These are phyloP conservation scores for Jacaranda copaia DNA, from an alignment of 257 asterid species.

Conservation along the genomic window DNA sequence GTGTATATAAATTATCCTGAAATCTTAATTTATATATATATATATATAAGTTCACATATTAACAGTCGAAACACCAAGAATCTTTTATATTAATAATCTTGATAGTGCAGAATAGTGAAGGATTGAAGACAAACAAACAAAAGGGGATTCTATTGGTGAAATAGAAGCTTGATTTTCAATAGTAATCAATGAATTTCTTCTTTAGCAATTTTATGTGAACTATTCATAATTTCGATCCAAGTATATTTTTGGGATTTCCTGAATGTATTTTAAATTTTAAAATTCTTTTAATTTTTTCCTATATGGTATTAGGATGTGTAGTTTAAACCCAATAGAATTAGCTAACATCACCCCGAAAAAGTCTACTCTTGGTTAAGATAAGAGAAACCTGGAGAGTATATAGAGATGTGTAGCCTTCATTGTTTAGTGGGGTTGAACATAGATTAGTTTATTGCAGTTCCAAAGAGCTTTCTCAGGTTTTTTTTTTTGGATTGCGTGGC, in stretches of 20 bases:
- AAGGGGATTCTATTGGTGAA: background rate
- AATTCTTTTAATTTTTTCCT: too few species aligned
- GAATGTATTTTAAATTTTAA: too few species aligned
- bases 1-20: background rate
- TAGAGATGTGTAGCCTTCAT: too few species aligned
- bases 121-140: background rate
- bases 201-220: too few species aligned
- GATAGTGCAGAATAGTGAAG: background rate
- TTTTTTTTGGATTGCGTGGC: background rate
- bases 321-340: too few species aligned
- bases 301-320: too few species aligned
- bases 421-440: background rate
- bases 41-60: background rate
- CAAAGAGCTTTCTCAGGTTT: slow-evolving; percentile 1
- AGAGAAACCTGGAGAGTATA: too few species aligned
- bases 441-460: background rate
- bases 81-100: background rate
- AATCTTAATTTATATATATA: background rate
- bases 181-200: background rate
- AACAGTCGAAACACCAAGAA: background rate
- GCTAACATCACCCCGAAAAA: too few species aligned
- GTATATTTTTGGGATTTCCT: too few species aligned
- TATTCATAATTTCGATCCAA: too few species aligned
- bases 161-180: background rate
- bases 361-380: too few species aligned